Evolutionary conservation across 371 early-diverging fungal genomes (phyloP).

Genomic region (Furculomyces boomerangus): DNA sequence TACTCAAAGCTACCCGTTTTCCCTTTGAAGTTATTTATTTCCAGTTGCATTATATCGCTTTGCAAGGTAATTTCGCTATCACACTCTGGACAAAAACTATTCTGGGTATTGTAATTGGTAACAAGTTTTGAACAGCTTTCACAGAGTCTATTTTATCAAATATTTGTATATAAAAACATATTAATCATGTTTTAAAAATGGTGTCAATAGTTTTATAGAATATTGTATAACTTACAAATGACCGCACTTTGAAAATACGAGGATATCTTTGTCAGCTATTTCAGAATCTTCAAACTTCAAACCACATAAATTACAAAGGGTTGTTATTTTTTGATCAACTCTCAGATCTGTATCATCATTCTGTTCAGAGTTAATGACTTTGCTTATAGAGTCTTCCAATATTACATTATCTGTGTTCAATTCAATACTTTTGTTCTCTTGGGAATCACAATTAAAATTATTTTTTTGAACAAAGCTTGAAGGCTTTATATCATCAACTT

Average conservation of each 20-base stretch:
- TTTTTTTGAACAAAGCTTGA: too few species aligned
- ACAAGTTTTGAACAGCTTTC: background rate
- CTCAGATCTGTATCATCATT: too few species aligned
- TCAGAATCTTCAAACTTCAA: background rate
- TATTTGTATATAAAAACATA: background rate
- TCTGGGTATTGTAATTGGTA: background rate
- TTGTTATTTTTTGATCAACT: too few species aligned
- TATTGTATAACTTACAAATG: background rate
- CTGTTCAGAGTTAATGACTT: too few species aligned
- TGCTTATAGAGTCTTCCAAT: too few species aligned
- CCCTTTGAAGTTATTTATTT: too few species aligned
- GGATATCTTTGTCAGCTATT: background rate
- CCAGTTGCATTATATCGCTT: too few species aligned
- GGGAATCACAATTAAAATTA: too few species aligned
- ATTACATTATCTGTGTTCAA: too few species aligned
- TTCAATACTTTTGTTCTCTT: too few species aligned
- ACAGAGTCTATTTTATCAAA: background rate
- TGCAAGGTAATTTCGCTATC: background rate
- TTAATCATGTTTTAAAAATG: background rate
- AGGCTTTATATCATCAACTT: too few species aligned
- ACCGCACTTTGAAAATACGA: background rate
- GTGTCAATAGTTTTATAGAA: background rate
- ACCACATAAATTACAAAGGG: background rate
- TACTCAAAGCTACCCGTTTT: too few species aligned
- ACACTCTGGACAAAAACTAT: background rate